phyloP scores from a whole-genome alignment of 2,329 filamentous ascomycete genomes.

The Macroventuria anomochaeta region DNA sequence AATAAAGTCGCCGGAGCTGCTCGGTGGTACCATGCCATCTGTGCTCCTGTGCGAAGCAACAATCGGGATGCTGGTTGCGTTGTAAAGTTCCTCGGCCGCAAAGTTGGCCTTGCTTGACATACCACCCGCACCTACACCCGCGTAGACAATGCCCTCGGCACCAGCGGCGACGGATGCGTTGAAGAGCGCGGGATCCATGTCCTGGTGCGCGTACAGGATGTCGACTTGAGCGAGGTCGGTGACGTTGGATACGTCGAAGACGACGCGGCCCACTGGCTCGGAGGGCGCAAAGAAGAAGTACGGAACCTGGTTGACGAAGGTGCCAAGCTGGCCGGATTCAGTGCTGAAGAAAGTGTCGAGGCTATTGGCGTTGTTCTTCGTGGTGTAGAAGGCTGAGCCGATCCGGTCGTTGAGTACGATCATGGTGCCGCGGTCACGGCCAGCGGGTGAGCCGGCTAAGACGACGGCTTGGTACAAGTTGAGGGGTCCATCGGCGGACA shows the following conservation, averaged over 20 bases:
- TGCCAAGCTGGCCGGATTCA: conserved; percentile 63
- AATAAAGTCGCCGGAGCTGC: conserved; percentile 32
- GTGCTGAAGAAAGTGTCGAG: conserved; percentile 67
- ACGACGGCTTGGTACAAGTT: conserved; percentile 68
- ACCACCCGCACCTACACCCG: conserved; percentile 62
- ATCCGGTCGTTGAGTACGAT: conserved; percentile 69
- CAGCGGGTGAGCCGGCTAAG: conserved; percentile 57
- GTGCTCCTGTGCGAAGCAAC: conserved; percentile 60
- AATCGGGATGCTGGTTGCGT: conserved; percentile 57
- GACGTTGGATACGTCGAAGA: conserved; percentile 49
- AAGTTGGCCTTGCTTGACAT: conserved; percentile 39
- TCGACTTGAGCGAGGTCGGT: conserved; percentile 62
- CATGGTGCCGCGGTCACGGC: conserved; percentile 62
- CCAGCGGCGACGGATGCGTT: conserved; percentile 58
- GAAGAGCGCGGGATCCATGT: conserved; percentile 58
- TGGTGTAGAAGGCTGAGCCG: conserved; percentile 62
- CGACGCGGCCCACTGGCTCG: conserved; percentile 53
- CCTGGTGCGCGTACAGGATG: conserved; percentile 63
- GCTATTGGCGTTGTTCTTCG: conserved; percentile 68
- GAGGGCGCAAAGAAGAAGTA: conserved; percentile 66
- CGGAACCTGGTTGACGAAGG: conserved; percentile 64
- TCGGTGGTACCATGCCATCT: conserved; percentile 59
- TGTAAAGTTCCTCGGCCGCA: conserved; percentile 54
- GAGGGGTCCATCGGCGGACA: conserved; percentile 68
- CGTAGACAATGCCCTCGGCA: conserved; percentile 62